Evolutionary conservation across 2,329 filamentous ascomycete species (phyloP).

Genomic region (Aspergillus udagawae): DNA sequence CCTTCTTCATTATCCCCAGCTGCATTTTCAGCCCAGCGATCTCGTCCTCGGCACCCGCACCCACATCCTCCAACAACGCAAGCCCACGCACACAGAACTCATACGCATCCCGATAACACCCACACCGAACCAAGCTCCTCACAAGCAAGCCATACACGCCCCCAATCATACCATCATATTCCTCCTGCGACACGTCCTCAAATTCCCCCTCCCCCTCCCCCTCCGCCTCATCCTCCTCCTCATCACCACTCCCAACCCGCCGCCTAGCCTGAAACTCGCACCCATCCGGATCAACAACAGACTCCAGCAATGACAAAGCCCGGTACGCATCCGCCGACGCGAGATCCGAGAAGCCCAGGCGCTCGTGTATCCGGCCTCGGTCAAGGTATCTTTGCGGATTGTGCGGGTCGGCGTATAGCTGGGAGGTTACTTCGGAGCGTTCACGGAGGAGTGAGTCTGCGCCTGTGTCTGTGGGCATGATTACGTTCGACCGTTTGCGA

Average conservation of each 20-base stretch:
- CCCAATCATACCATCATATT: conserved; percentile 34
- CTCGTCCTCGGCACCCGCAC: conserved; percentile 3
- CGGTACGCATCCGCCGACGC: conserved; percentile 87
- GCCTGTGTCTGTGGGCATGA: conserved; percentile 11
- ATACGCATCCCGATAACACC: conserved; percentile 40
- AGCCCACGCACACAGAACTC: conserved; percentile 36
- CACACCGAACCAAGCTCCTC: conserved; percentile 31
- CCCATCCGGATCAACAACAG: conserved; percentile 65
- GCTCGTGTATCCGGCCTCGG: conserved; percentile 66
- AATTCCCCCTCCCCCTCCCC: conserved; percentile 41
- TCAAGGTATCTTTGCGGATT: conserved; percentile 39
- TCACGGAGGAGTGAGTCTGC: conserved; percentile 25
- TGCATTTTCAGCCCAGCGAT: conserved; percentile 21
- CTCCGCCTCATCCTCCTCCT: conserved; percentile 30
- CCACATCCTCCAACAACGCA: conserved; percentile 15
- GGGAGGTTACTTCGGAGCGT: conserved; percentile 54
- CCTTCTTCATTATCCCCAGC: conserved; percentile 24
- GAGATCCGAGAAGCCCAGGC: conserved; percentile 82
- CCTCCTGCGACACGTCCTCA: conserved; percentile 25
- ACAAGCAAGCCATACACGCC: conserved; percentile 37
- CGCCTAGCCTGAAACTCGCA: conserved; percentile 75
- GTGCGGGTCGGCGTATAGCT: conserved; percentile 38
- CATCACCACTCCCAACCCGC: conserved; percentile 26
- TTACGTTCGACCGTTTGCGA: too few species aligned
- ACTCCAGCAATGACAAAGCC: conserved; percentile 81